Evolutionary conservation across 2,329 filamentous ascomycete species (phyloP).

Genomic region (Epichloe uncinata): DNA sequence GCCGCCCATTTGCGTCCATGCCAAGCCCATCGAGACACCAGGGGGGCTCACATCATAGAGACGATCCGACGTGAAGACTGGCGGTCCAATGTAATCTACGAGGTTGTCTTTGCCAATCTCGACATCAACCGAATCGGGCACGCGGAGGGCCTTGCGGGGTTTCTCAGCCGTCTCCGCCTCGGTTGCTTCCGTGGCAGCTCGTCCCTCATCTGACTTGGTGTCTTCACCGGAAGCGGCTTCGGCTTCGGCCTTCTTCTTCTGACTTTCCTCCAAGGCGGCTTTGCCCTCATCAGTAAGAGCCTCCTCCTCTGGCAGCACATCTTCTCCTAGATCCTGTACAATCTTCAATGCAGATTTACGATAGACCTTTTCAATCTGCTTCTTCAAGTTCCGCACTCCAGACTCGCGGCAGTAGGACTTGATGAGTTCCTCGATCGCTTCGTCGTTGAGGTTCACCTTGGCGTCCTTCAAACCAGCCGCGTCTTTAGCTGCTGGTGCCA

Average conservation of each 20-base stretch:
- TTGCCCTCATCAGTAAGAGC: constrained; percentile 81
- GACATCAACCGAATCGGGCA: constrained; percentile 79
- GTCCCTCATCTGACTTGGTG: constrained; percentile 10
- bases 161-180: constrained; percentile 39
- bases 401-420: constrained; percentile 98
- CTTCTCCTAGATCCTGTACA: constrained; percentile 84
- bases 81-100: constrained; percentile 92
- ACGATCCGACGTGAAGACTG: constrained; percentile 88
- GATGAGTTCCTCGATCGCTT: constrained; percentile 90
- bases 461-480: constrained; percentile 81
- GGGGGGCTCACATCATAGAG: constrained; percentile 88
- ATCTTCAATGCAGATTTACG: constrained; percentile 96
- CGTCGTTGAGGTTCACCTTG: constrained; percentile 73
- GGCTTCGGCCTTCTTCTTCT: constrained; percentile 56
- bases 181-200: constrained; percentile 18
- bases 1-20: constrained; percentile 95
- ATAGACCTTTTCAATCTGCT: constrained; percentile 99
- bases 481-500: constrained; percentile 89
- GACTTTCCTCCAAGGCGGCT: constrained; percentile 54
- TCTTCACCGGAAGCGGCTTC: constrained; percentile 29
- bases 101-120: constrained; percentile 78
- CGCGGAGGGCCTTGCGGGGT: constrained; percentile 64
- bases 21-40: constrained; percentile 93
- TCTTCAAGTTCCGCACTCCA: constrained; percentile 94
- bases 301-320: constrained; percentile 64